Base-by-base conservation (phyloP, 192 early-diverging fungal species). In the Mortierella antarctica region DNA sequence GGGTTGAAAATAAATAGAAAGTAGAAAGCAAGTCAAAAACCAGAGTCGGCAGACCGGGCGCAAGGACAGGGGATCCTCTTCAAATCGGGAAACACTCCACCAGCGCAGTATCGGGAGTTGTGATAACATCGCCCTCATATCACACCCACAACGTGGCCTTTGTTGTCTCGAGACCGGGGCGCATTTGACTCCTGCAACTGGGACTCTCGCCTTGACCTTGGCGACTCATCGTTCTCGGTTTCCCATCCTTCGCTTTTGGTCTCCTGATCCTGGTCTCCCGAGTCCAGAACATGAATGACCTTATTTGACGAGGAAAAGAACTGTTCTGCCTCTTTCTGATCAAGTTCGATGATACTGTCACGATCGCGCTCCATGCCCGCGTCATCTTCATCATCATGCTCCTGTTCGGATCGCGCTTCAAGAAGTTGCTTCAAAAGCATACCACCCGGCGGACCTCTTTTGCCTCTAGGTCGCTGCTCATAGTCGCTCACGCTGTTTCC, bases 211-310 rank as follows among this genome's bases (percentile, higher is more conserved):
- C 63, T 21, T 18, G 74, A 69, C 41, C 49, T 13, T 8, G 77
- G 77, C 40, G 70, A 72, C 2, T 80, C 77, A 7, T 72, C 77
- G 20, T 67, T 72, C 6, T 80, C 77, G 3, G 77, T 80, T 60
- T 72, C 77, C 77, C 77, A 80, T 7, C 77, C 77, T 14, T 80
- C 77, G 21, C 62, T 65, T 3, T 70, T 68, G 7, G 46, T n/a
- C 44, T 65, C 67, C 11, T 71, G 45, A n/a, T 62, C 73, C 11
- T 57, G 49, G 17, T 31, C 31, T 3, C 31, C 31, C 44, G 57
- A 12, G 7, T 74, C 73, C 15, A 62, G 50, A 40, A 74, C 65
- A 21, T 61, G 56, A 15, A 68, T 49, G 6, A 17, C 46, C n/a
- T 62, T 68, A 9, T 46, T 50, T 7, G 74, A 31, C 2, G 60